A percentile compares a stretch with the other conserved stretches of the same genome.
These are phyloP conservation scores for Agaricus subrufescens DNA, from an alignment of 768 basidiomycete species.

Conservation along the genomic window DNA sequence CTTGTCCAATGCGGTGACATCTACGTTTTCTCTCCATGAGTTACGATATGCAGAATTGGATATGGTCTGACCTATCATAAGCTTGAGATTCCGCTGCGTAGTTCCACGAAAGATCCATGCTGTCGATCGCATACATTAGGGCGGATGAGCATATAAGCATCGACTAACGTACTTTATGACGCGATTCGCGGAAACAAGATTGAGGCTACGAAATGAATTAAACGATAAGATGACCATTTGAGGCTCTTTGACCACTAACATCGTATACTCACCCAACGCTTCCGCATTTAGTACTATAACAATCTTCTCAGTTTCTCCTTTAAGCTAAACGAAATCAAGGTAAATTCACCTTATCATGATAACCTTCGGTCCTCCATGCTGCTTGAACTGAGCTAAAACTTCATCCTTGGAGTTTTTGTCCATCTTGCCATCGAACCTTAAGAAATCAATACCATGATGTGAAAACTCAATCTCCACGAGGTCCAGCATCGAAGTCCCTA, in stretches of 20 bases:
- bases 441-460: conserved; percentile 49
- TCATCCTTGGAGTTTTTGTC: conserved; percentile 44
- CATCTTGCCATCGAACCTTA: conserved; percentile 74
- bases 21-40: conserved; percentile 28
- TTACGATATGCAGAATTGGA: background rate
- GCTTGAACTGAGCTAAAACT: conserved; percentile 50
- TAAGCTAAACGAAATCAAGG: background rate
- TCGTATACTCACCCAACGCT: conserved; percentile 47
- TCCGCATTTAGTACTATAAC: conserved; percentile 54
- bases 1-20: conserved; percentile 67
- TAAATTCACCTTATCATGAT: conserved; percentile 55
- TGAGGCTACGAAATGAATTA: conserved; percentile 29
- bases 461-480: conserved; percentile 56
- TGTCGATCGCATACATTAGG: conserved; percentile 17
- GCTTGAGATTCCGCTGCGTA: conserved; percentile 70
- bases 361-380: conserved; percentile 50
- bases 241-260: background rate
- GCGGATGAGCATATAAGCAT: background rate
- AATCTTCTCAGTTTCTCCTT: background rate
- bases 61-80: conserved; percentile 30
- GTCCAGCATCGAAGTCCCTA: conserved; percentile 74
- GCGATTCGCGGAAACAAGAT: conserved; percentile 64
- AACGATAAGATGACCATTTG: background rate
- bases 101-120: conserved; percentile 74
- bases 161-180: conserved; percentile 52